These are phyloP conservation scores for Hortiboletus rubellus DNA, from an alignment of 1,284 basidiomycete species.

Conservation along the genomic window DNA sequence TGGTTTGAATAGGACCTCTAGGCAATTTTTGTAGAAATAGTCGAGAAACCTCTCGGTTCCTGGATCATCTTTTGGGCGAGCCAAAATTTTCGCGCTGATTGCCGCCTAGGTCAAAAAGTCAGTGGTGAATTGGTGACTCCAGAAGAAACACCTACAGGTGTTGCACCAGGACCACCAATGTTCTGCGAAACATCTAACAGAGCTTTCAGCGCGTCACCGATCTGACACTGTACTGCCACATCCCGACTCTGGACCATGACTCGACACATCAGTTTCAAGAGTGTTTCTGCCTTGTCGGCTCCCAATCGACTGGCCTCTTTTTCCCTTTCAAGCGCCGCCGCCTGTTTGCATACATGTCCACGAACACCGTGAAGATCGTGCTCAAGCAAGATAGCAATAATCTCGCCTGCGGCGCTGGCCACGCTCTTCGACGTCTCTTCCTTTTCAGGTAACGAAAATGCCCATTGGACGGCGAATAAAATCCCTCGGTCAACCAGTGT, in stretches of 20 bases:
- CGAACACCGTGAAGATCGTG: slow-evolving; percentile 90
- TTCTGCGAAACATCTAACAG: slow-evolving; percentile 75
- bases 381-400: slow-evolving; percentile 86
- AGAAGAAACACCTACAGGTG: slow-evolving; percentile 32
- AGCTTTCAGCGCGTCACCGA: slow-evolving; percentile 86
- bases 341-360: slow-evolving; percentile 80
- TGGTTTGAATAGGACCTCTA: slow-evolving; percentile 77
- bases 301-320: slow-evolving; percentile 52
- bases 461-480: slow-evolving; percentile 91
- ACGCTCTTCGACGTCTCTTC: slow-evolving; percentile 43
- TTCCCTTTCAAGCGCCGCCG: slow-evolving; percentile 64
- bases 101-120: slow-evolving; percentile 20
- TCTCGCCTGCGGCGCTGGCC: slow-evolving; percentile 84
- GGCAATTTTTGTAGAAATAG: slow-evolving; percentile 87
- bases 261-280: slow-evolving; percentile 75
- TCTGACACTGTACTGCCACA: slow-evolving; percentile 85
- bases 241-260: slow-evolving; percentile 80
- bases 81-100: slow-evolving; percentile 45
- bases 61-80: slow-evolving; percentile 78
- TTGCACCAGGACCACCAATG: slow-evolving; percentile 39
- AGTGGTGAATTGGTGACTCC: background rate
- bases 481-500: slow-evolving; percentile 87
- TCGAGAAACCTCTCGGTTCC: slow-evolving; percentile 86
- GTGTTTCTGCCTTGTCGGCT: slow-evolving; percentile 67
- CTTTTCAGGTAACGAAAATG: slow-evolving; percentile 58